Conservation (phyloP, 345 rosid species). For the Salix brachista region DNA sequence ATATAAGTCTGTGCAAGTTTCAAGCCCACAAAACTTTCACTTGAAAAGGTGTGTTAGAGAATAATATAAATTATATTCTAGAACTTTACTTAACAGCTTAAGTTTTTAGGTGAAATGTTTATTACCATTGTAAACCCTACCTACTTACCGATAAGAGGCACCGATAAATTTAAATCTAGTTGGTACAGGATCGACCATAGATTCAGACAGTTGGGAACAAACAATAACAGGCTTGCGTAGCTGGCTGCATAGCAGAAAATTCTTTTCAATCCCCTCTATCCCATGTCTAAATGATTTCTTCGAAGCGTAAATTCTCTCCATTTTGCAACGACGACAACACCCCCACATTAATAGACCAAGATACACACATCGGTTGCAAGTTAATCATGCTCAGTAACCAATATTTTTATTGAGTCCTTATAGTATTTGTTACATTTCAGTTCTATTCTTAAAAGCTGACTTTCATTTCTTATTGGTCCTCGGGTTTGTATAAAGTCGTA, state of each 20-base stretch:
- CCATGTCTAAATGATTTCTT: constrained; percentile 75
- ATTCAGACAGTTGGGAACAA: constrained; percentile 87
- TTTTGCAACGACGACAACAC: constrained; percentile 77
- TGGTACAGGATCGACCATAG: constrained; percentile 97
- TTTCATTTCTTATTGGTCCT: background rate
- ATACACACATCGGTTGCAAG: background rate
- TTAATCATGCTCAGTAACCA: background rate
- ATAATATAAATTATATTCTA: no score
- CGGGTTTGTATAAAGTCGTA: background rate
- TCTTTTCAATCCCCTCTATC: constrained; percentile 94
- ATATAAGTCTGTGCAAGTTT: accelerated
- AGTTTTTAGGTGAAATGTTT: accelerated
- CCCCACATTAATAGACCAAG: constrained; percentile 31
- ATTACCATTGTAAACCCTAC: no score
- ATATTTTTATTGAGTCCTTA: no score
- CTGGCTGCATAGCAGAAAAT: constrained; percentile 73
- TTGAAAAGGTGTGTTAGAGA: accelerated
- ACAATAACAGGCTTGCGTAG: constrained; percentile 86
- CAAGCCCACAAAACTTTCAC: no score
- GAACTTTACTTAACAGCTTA: accelerated
- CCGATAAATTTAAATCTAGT: constrained; percentile 96
- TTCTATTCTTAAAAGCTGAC: background rate
- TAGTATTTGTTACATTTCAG: background rate
- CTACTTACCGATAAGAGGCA: constrained; percentile 70
- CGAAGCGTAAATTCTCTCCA: constrained; percentile 88